Evolutionary conservation across 108 stramenopile species (phyloP), one percentile per base, ranked within the genome.

Genomic region (Pseudonitzschia multistriata): DNA sequence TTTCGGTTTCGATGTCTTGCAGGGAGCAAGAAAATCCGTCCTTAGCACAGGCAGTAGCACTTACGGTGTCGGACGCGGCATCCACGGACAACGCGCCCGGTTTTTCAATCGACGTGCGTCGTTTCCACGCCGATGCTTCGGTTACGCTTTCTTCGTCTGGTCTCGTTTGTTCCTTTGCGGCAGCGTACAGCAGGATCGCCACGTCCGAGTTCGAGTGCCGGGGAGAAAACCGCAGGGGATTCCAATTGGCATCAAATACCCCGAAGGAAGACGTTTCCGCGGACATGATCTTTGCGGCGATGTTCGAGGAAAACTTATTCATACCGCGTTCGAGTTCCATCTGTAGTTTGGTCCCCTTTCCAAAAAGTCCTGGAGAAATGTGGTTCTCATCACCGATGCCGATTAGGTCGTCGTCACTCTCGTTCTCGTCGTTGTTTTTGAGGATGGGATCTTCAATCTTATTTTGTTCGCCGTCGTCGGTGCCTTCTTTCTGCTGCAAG

Each of bases 221-320:
- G 21, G 42, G 42, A 45, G 22, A 47, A n/a, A 64, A 47, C 27
- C 28, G 3, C 22, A 64, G 0, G n/a, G 45, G 63, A 4, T 64
- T 64, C 63, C 63, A 64, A 6, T 64, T 3, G 42, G 39, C 37
- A 47, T 64, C 63, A 47, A 64, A 64, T 24, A 64, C 36, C 17
- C 30, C 40, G 27, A 45, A 64, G 17, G 63, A 64, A 33, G 8
- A 24, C 50, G 50, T 5, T 4, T 52, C 50, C 7, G 50, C 22
- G 22, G 50, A 25, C 34, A 34, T 5, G 10, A 7, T 59, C 31
- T 53, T 53, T 53, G 52, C 8, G n/a, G n/a, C n/a, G n/a, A n/a
- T n/a, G n/a, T n/a, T n/a, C n/a, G 19, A 17, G 0, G 0, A 27
- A 53, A 53, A 25, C 25, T 1, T 13, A 30, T 13, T n/a, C 29